Percentiles rank a stretch among this genome's conserved stretches.
These are phyloP conservation scores for Eucalyptus decipiens DNA, from an alignment of 345 rosid species.

Conservation along the genomic window DNA sequence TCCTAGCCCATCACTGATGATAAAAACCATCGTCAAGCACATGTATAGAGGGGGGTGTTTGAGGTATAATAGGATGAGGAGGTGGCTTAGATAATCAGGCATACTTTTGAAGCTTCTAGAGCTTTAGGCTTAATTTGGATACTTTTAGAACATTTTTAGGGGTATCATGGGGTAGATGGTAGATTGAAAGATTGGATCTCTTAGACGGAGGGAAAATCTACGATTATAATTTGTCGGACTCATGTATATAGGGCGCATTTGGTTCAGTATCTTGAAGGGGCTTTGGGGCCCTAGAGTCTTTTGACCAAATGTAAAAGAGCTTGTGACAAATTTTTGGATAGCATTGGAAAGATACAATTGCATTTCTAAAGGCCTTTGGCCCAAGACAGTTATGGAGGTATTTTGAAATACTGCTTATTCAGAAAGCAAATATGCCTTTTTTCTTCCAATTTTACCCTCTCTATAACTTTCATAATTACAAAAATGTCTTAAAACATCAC, in stretches of 20 bases:
- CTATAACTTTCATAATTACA: no score
- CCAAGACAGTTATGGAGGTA: no score
- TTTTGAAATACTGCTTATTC: no score
- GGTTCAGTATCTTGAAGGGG: no score
- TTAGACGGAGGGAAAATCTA: background rate
- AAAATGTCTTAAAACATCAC: no score
- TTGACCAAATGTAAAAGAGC: no score
- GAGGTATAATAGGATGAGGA: background rate
- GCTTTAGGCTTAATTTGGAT: background rate
- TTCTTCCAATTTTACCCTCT: no score
- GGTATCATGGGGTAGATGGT: background rate
- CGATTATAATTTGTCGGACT: background rate
- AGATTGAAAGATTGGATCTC: background rate
- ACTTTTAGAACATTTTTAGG: background rate
- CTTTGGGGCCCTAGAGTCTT: no score
- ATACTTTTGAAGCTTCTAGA: background rate
- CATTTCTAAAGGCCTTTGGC: no score
- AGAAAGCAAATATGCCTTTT: no score
- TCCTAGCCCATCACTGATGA: background rate
- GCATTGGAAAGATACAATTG: rapidly evolving
- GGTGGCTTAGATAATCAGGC: background rate
- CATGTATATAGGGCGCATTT: background rate
- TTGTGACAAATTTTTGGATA: no score
- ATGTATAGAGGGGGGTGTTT: background rate
- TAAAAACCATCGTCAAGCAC: background rate